Percentiles rank a stretch among this genome's conserved stretches.
These are phyloP conservation scores for Pythium utonaiense DNA, from an alignment of 352 stramenopile genomes.

Conservation along the genomic window DNA sequence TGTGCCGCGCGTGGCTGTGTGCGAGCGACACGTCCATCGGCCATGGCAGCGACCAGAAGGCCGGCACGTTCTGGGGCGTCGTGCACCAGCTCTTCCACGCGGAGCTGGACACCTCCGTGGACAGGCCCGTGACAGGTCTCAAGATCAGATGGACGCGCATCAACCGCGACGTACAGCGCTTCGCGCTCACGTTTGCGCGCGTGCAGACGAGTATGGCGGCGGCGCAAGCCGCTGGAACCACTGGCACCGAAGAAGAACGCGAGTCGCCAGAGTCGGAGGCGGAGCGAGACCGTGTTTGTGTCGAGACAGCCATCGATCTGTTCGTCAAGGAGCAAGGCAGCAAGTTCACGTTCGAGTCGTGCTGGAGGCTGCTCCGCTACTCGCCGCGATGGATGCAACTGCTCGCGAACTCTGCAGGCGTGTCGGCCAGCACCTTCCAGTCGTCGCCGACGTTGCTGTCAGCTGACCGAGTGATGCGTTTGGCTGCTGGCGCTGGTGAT, in stretches of 20 bases:
- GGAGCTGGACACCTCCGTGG: constrained; percentile 51
- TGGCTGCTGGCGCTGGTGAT: not conserved
- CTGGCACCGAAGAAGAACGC: not conserved
- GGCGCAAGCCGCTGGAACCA: not conserved
- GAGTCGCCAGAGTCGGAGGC: constrained; percentile 14
- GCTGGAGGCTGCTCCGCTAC: constrained; percentile 64
- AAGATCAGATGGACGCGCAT: constrained; percentile 83
- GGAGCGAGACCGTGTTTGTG: constrained; percentile 39
- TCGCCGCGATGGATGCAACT: constrained; percentile 64
- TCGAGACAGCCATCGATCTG: constrained; percentile 51
- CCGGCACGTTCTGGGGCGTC: constrained; percentile 61
- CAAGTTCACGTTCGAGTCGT: constrained; percentile 71
- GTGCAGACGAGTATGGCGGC: constrained; percentile 25
- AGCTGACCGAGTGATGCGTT: not conserved
- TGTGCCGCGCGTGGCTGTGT: constrained; percentile 67
- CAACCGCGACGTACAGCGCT: constrained; percentile 76
- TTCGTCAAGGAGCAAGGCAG: constrained; percentile 43
- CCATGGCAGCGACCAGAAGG: constrained; percentile 39
- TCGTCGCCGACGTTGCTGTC: constrained; percentile 1
- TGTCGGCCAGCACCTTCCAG: constrained; percentile 15
- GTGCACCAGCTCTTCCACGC: constrained; percentile 67
- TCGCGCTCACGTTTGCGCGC: constrained; percentile 44
- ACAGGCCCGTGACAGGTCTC: constrained; percentile 64
- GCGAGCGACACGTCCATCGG: constrained; percentile 44
- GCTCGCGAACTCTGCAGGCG: constrained; percentile 38